Percentiles rank a stretch among this genome's conserved stretches.
Evolutionary conservation across 169 alveolate genomes (phyloP).

Genomic region (Plasmodium billcollinsi): DNA sequence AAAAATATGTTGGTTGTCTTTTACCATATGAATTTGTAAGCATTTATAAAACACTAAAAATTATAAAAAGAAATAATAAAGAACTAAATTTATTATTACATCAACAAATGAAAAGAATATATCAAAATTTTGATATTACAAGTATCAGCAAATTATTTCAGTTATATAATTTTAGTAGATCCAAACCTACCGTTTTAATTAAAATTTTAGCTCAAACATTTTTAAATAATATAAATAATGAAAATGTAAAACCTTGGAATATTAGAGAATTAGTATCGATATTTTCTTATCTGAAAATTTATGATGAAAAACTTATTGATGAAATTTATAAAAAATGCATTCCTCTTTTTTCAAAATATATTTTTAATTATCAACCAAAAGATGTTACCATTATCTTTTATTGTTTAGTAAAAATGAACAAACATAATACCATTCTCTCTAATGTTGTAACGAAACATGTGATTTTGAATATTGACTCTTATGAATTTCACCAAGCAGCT

Average conservation of each 20-base stretch:
- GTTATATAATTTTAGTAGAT: slow-evolving; percentile 18
- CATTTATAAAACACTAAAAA: slow-evolving; percentile 40
- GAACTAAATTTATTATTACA: slow-evolving; percentile 38
- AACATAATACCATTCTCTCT: slow-evolving; percentile 18
- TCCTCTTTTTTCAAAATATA: slow-evolving; percentile 40
- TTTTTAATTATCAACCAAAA: slow-evolving; percentile 36
- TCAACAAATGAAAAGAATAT: slow-evolving; percentile 72
- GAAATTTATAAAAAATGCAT: slow-evolving; percentile 31
- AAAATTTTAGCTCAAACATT: slow-evolving; percentile 30
- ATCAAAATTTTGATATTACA: slow-evolving; percentile 42
- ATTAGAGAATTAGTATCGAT: slow-evolving; percentile 58
- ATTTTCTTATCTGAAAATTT: slow-evolving; percentile 37
- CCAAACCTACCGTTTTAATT: slow-evolving; percentile 42
- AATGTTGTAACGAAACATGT: slow-evolving; percentile 42
- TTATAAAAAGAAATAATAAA: slow-evolving; percentile 35
- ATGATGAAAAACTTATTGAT: slow-evolving; percentile 19
- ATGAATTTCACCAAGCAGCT: slow-evolving; percentile 50
- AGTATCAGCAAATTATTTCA: slow-evolving; percentile 70
- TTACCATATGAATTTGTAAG: slow-evolving; percentile 65
- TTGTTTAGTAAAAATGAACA: slow-evolving; percentile 38
- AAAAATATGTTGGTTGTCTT: slow-evolving; percentile 50
- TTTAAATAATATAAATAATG: slow-evolving; percentile 3
- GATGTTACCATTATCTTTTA: slow-evolving; percentile 48
- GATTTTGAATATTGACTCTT: slow-evolving; percentile 12
- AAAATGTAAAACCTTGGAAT: slow-evolving; percentile 30